These are phyloP conservation scores for Colletotrichum lini DNA, from an alignment of 2,329 filamentous ascomycete genomes.

Conservation along the genomic window DNA sequence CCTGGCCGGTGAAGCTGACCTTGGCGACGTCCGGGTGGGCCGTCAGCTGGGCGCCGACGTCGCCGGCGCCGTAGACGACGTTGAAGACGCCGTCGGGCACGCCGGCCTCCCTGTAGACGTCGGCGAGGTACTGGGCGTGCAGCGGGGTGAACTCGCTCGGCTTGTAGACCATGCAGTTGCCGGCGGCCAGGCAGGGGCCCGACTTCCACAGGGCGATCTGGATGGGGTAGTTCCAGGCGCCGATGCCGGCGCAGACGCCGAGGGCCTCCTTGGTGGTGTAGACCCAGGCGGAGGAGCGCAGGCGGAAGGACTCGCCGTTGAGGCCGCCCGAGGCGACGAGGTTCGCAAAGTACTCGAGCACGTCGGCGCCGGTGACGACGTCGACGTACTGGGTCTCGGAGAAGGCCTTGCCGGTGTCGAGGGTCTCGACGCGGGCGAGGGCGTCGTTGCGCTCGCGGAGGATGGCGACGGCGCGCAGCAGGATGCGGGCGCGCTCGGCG, in stretches of 20 bases:
- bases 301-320: conserved; percentile 83
- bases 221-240: conserved; percentile 93
- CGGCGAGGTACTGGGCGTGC: conserved; percentile 82
- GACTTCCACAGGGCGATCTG: conserved; percentile 94
- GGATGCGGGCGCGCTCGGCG: conserved; percentile 81
- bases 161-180: conserved; percentile 94
- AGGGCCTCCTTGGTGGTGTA: conserved; percentile 87
- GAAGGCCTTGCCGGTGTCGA: conserved; percentile 89
- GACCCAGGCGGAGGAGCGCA: conserved; percentile 84
- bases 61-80: conserved; percentile 84
- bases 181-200: conserved; percentile 85
- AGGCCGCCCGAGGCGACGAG: conserved; percentile 83
- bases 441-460: conserved; percentile 84
- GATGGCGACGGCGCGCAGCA: conserved; percentile 81
- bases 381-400: conserved; percentile 89
- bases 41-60: conserved; percentile 82
- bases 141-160: conserved; percentile 89
- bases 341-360: conserved; percentile 89
- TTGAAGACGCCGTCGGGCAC: conserved; percentile 89
- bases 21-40: conserved; percentile 82
- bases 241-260: conserved; percentile 88
- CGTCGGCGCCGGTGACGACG: conserved; percentile 85
- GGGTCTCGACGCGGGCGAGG: conserved; percentile 83
- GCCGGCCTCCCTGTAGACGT: conserved; percentile 84
- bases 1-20: conserved; percentile 91